Conservation (phyloP, 2,329 filamentous ascomycete genomes). For the Fusarium liriodendri region DNA sequence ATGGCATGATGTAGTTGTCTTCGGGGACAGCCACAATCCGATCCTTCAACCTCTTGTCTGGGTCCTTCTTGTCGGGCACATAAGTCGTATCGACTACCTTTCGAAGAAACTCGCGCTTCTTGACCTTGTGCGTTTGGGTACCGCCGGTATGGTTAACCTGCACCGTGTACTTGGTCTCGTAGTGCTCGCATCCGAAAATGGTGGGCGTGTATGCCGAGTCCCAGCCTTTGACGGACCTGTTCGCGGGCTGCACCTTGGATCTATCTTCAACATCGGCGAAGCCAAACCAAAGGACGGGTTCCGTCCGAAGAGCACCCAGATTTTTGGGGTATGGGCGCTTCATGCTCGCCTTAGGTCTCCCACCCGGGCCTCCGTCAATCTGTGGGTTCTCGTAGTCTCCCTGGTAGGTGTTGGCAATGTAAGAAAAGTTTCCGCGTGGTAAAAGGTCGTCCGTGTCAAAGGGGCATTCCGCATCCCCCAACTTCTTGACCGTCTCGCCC, state of each 20-base stretch:
- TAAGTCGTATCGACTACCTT: slow-evolving; percentile 38
- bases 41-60: slow-evolving; percentile 32
- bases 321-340: slow-evolving; percentile 34
- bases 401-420: slow-evolving; percentile 29
- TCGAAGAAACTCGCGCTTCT: slow-evolving; percentile 23
- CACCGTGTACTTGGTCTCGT: slow-evolving; percentile 38
- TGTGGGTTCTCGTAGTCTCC: slow-evolving; percentile 39
- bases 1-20: slow-evolving; percentile 35
- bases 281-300: slow-evolving; percentile 42
- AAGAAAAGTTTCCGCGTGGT: slow-evolving; percentile 36
- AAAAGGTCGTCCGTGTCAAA: slow-evolving; percentile 35
- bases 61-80: slow-evolving; percentile 16
- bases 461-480: slow-evolving; percentile 29
- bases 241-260: slow-evolving; percentile 24
- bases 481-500: slow-evolving; percentile 19
- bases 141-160: slow-evolving; percentile 38
- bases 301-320: slow-evolving; percentile 37
- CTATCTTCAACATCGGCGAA: slow-evolving; percentile 37
- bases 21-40: slow-evolving; percentile 29
- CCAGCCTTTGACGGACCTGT: slow-evolving; percentile 24
- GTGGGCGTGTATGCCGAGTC: slow-evolving; percentile 39
- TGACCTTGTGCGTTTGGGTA: slow-evolving; percentile 31
- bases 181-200: slow-evolving; percentile 42
- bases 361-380: slow-evolving; percentile 7
- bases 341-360: slow-evolving; percentile 16